Evolutionary conservation across 106 monocot genomes (phyloP).

Genomic region (Allium sativum): DNA sequence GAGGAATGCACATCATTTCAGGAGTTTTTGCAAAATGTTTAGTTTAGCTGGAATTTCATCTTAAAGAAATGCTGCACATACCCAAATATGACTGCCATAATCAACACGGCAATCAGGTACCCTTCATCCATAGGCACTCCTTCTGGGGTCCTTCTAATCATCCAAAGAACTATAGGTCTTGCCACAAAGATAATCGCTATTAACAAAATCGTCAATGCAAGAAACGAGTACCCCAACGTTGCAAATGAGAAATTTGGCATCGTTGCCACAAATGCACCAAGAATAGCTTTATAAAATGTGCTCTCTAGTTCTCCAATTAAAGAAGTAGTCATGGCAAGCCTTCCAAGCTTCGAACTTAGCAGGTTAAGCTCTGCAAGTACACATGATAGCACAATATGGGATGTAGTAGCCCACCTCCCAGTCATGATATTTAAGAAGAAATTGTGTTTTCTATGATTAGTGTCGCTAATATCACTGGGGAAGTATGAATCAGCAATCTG

Average conservation of each 20-base stretch:
- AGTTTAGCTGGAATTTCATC: no score
- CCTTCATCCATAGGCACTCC: slow-evolving; percentile 13
- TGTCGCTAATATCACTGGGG: background rate
- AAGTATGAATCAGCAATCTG: background rate
- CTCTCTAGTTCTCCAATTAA: slow-evolving; percentile 27
- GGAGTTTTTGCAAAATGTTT: no score
- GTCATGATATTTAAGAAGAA: background rate
- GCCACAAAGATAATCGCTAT: slow-evolving; percentile 2
- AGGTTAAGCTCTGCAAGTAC: slow-evolving; percentile 56
- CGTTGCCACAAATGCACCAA: background rate
- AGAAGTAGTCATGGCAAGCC: slow-evolving; percentile 44
- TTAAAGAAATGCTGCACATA: background rate
- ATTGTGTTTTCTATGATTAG: background rate
- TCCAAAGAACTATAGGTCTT: slow-evolving; percentile 18
- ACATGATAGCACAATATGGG: slow-evolving; percentile 30
- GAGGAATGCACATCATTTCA: no score
- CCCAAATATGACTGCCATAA: slow-evolving; percentile 3
- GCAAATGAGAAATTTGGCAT: background rate
- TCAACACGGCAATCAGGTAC: slow-evolving; percentile 6
- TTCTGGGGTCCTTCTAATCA: slow-evolving; percentile 21
- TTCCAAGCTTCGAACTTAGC: slow-evolving; percentile 58
- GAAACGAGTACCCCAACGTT: background rate
- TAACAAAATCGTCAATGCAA: background rate
- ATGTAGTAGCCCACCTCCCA: slow-evolving; percentile 23
- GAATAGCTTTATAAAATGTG: slow-evolving; percentile 8